Evolutionary conservation across 176 grass and related monocot species (phyloP), one percentile per base, ranked within the genome.

Genomic region (Urochloa ruziziensis): DNA sequence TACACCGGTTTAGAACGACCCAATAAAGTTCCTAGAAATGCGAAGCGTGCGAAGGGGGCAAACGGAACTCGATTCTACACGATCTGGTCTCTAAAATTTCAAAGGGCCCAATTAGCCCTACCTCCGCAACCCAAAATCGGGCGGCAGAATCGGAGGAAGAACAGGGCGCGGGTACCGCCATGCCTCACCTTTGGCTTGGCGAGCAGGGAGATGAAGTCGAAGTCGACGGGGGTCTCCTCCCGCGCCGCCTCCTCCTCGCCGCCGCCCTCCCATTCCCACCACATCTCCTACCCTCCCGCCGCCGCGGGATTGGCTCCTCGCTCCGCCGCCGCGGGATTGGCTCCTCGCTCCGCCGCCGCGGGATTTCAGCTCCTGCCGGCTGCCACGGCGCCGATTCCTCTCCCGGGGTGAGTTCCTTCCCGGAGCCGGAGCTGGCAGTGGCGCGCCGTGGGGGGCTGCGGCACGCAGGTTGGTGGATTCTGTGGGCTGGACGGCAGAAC

Each of bases 181-280:
- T 35, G 56, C 21, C 30, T 77, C 67, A 97, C 94, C 94, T 94
- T 97, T 25, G 91, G 81, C 68, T 93, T 88, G 58, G 84, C 80
- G 44, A 85, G 70, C 46, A 91, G 81, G 15, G 94, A 85, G 64
- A 90, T 57, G 85, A 94, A 85, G 63, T 97, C 94, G 87, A 93
- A 97, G 75, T 97, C 94, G 59, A 93, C 81, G 37, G 91, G 94
- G 15, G 80, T 86, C 83, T 97, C 91, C 43, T 89, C 78, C 80
- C 82, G 74, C 80, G 80, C 74, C 80, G 74, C 78, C 73, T 70
- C 90, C 73, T 70, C 90, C 56, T 82, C 94, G 78, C 80, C 87
- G 62, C 73, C 91, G 73, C 82, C 87, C 57, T 88, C 89, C 72
- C 87, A 89, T 71, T 89, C 89, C 89, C 89, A 94, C 92, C 90